Conservation (phyloP, 2,329 filamentous ascomycete genomes). For the Atkinsonella hypoxylon region DNA sequence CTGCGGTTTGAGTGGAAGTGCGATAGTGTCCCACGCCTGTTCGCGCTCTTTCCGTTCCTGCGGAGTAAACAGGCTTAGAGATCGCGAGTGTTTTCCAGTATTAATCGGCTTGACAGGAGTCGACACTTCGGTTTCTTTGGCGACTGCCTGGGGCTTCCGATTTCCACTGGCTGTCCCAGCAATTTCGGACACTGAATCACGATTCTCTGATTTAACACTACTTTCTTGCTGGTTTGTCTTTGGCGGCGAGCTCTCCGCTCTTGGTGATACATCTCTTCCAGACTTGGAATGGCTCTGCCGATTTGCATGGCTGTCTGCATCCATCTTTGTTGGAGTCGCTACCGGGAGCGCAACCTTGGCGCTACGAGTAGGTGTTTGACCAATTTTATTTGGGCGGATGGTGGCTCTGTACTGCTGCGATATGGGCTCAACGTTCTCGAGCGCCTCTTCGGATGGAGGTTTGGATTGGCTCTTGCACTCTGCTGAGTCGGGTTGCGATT, state of each 20-base stretch:
- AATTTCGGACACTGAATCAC: neutral
- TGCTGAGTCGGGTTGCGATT: neutral
- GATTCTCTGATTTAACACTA: neutral
- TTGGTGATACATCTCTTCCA: neutral
- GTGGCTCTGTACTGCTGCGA: neutral
- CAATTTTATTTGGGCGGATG: constrained; percentile 7
- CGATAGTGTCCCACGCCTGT: constrained; percentile 22
- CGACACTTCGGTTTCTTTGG: neutral
- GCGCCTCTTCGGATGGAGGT: constrained; percentile 16
- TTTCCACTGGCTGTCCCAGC: neutral
- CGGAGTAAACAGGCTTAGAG: constrained; percentile 16
- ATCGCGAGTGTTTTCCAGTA: constrained; percentile 5
- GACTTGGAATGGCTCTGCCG: neutral
- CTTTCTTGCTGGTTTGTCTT: neutral
- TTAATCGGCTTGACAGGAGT: neutral
- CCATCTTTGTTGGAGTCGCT: neutral
- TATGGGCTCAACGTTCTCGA: constrained; percentile 7
- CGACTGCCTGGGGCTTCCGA: neutral
- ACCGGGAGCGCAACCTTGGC: constrained; percentile 13
- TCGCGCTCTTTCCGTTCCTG: constrained; percentile 20
- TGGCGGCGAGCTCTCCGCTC: neutral
- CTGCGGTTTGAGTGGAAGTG: constrained; percentile 19
- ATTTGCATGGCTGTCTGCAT: neutral
- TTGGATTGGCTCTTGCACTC: constrained; percentile 16
- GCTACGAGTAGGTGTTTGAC: constrained; percentile 3